phyloP scores from a whole-genome alignment of 129 eudicot species.

The carrot (Daucus carota) region DNA sequence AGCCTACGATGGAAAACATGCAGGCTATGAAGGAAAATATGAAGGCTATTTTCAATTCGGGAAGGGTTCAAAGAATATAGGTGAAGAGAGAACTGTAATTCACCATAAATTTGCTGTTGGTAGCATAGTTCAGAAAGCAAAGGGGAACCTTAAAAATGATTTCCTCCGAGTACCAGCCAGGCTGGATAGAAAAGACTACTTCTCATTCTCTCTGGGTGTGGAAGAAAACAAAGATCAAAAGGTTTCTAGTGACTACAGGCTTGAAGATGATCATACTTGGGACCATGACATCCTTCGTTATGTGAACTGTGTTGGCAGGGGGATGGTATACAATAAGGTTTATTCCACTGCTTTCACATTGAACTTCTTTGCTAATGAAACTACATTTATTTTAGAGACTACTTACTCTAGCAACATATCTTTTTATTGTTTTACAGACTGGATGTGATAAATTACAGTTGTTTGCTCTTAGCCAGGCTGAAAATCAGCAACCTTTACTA shows the following conservation, averaged over 20 bases:
- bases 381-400: background rate
- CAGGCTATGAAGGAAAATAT: background rate
- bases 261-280: slow-evolving; percentile 29
- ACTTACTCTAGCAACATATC: background rate
- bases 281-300: slow-evolving; percentile 63
- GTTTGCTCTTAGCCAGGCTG: slow-evolving; percentile 47
- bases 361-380: background rate
- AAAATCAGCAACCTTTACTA: slow-evolving; percentile 49
- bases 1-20: too few relatives aligned
- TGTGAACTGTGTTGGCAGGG: slow-evolving; percentile 50
- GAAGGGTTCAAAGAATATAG: background rate
- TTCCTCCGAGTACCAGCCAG: slow-evolving; percentile 78
- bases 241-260: slow-evolving; percentile 23
- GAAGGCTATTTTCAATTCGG: too few relatives aligned
- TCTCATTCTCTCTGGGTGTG: slow-evolving; percentile 55
- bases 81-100: slow-evolving; percentile 38
- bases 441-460: slow-evolving; percentile 43
- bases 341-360: background rate
- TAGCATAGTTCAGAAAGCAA: slow-evolving; percentile 32
- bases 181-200: slow-evolving; percentile 45
- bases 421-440: slow-evolving; percentile 27
- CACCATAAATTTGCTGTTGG: slow-evolving; percentile 49
- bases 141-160: slow-evolving; percentile 30
- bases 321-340: slow-evolving; percentile 74
- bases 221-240: slow-evolving; percentile 36